Percentiles rank a stretch among this genome's conserved stretches.
These are phyloP conservation scores for Yamadazyma siamensis DNA, from an alignment of 1,139 yeast genomes.

Conservation along the genomic window DNA sequence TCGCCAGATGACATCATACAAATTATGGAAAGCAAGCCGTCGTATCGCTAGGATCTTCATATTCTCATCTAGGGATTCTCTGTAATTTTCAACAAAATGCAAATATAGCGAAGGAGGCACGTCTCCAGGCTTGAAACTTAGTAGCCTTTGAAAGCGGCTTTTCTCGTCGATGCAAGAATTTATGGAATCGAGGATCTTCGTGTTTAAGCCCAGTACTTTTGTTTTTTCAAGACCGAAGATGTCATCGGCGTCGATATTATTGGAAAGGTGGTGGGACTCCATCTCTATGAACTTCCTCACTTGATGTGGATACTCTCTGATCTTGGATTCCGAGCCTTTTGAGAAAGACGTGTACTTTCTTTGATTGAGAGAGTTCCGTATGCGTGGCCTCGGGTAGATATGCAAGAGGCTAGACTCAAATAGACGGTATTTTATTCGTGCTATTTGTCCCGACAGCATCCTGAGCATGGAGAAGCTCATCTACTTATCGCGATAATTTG, in stretches of 20 bases:
- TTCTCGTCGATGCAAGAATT: conserved; percentile 26
- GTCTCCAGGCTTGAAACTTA: conserved; percentile 31
- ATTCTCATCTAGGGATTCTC: conserved; percentile 18
- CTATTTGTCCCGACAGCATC: no score
- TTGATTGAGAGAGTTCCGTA: background rate
- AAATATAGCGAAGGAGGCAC: conserved; percentile 30
- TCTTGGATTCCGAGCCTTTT: no score
- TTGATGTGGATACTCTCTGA: conserved; percentile 7
- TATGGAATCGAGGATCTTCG: conserved; percentile 7
- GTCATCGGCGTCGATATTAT: conserved; percentile 8
- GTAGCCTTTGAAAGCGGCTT: conserved; percentile 25
- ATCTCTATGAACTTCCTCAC: conserved; percentile 15
- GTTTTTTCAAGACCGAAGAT: background rate
- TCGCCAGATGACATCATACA: conserved; percentile 30
- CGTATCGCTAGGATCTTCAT: conserved; percentile 21
- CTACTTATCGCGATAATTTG: no score
- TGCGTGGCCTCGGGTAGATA: no score
- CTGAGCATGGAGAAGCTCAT: no score
- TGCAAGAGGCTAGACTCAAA: no score
- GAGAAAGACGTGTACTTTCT: conserved; percentile 1
- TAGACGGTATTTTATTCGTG: no score
- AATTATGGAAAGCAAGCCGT: conserved; percentile 30
- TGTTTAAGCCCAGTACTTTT: conserved; percentile 4
- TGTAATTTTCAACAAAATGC: conserved; percentile 17
- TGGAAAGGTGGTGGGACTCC: conserved; percentile 14